Conservation (phyloP, 257 asterid species). For the Solanum clarkiae region DNA sequence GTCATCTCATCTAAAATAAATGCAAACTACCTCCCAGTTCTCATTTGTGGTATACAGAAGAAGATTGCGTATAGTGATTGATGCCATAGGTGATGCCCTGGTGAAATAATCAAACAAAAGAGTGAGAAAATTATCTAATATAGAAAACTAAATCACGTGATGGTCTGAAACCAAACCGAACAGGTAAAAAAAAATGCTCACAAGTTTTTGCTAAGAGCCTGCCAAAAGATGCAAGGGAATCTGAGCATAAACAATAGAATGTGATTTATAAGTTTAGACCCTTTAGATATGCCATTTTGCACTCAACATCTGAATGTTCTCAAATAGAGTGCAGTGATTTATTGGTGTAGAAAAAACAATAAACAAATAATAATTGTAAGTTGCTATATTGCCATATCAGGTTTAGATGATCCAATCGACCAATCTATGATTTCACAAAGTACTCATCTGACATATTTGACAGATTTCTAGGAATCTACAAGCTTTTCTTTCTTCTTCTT, state of each 20-base stretch:
- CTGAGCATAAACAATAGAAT: background rate
- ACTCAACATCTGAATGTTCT: background rate
- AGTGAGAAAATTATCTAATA: background rate
- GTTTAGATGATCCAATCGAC: background rate
- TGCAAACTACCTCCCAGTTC: slow-evolving; percentile 72
- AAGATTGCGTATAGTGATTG: slow-evolving; percentile 89
- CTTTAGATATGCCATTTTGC: background rate
- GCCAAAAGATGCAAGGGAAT: background rate
- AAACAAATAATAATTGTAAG: background rate
- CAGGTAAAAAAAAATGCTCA: slow-evolving; percentile 2
- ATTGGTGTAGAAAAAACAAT: background rate
- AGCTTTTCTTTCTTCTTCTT: background rate
- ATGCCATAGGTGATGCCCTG: slow-evolving; percentile 99
- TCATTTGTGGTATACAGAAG: slow-evolving; percentile 85
- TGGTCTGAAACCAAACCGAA: background rate
- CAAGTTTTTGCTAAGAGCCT: background rate
- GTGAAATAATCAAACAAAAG: slow-evolving; percentile 8
- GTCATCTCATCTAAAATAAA: background rate
- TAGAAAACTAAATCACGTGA: background rate
- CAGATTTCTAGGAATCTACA: background rate
- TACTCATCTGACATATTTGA: background rate
- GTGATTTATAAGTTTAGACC: background rate
- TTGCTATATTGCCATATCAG: background rate
- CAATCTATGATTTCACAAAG: background rate
- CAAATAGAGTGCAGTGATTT: background rate